Base-by-base conservation (phyloP, 31 red algal genomes). In the Odonthalia washingtoniensis region DNA sequence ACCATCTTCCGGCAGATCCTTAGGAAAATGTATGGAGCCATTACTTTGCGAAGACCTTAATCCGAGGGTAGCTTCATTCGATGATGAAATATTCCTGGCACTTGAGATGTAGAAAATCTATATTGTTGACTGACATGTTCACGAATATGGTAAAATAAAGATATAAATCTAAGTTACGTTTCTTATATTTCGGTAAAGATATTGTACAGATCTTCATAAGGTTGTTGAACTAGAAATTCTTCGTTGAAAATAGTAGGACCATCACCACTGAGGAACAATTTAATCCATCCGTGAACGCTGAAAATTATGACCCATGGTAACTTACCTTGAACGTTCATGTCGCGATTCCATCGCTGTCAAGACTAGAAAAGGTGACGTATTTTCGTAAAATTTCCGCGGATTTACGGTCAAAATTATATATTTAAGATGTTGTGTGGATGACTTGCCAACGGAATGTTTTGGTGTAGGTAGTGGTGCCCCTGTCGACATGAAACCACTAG, bases 121-220 rank as follows among this genome's bases (percentile, higher is more conserved):
- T 69, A 69, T 72, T 57, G 37, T 0, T 64, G 14, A 40, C 62
- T 43, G 27, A 68, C 83, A 43, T 84, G 40, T 34, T 81, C 77
- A 40, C 74, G 72, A 35, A 92, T 82, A 62, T 18, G 70, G 16
- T 89, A 46, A 73, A 95, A 87, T 65, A 90, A 95, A 94, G n/a
- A n/a, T n/a, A n/a, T n/a, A n/a, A n/a, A n/a, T n/a, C n/a, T n/a
- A n/a, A n/a, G n/a, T n/a, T n/a, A 46, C 27, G 68, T 76, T 26
- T 73, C 80, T 41, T 39, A 53, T 30, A 91, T 68, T 52, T 84
- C 76, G 9, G 85, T 65, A 61, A 91, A 83, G 21, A 70, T 76
- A 80, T 89, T 85, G 90, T 81, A n/a, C n/a, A n/a, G n/a, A n/a
- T n/a, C n/a, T n/a, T n/a, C n/a, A n/a, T n/a, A n/a, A n/a, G n/a